These are phyloP conservation scores for Talaromyces stipitatus DNA, from an alignment of 495 filamentous ascomycete genomes.

Conservation along the genomic window DNA sequence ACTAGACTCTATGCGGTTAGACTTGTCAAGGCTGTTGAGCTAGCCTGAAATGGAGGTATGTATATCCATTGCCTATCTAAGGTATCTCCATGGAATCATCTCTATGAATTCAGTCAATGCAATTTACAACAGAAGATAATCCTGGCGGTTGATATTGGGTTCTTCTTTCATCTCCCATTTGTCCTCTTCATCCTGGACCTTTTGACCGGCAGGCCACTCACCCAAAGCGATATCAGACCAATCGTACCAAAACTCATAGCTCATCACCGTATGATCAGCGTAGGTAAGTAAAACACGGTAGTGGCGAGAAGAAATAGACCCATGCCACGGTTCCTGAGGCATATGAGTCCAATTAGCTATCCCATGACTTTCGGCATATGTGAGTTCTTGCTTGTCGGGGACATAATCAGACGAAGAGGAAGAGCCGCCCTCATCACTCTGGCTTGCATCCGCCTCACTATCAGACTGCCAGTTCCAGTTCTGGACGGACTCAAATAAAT, in stretches of 20 bases:
- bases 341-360: slow-evolving; percentile 27
- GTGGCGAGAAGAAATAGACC: slow-evolving; percentile 31
- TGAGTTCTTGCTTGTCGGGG: slow-evolving; percentile 6
- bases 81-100: too few species aligned
- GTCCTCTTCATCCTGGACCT: not conserved
- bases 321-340: slow-evolving; percentile 33
- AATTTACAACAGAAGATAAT: not conserved
- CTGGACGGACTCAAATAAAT: slow-evolving; percentile 8
- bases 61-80: not conserved
- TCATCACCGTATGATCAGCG: slow-evolving; percentile 67
- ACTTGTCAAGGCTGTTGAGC: not conserved
- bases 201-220: not conserved
- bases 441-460: not conserved
- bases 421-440: not conserved
- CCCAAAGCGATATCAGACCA: slow-evolving; percentile 12
- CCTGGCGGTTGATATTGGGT: not conserved
- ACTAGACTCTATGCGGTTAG: too few species aligned
- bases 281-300: slow-evolving; percentile 74
- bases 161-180: not conserved
- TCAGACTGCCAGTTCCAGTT: not conserved
- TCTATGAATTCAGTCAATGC: not conserved
- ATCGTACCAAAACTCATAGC: slow-evolving; percentile 64
- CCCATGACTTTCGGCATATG: slow-evolving; percentile 34
- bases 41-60: not conserved
- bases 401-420: not conserved